A percentile compares a stretch with the other conserved stretches of the same genome.
Evolutionary conservation across 768 basidiomycete species (phyloP).

Genomic region (Heimioporus sp.): DNA sequence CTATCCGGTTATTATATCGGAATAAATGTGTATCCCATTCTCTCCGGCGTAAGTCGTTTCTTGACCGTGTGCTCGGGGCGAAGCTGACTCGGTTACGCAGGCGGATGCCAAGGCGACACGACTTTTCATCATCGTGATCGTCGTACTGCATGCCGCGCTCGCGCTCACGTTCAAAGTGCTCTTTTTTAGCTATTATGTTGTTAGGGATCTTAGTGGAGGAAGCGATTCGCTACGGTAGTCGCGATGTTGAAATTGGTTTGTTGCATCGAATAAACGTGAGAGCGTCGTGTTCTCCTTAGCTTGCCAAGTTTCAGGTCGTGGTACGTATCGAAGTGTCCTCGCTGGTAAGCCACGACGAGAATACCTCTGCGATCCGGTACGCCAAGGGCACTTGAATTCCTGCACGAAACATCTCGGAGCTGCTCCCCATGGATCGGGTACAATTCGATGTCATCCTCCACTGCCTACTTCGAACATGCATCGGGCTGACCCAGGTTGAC

Average conservation of each 20-base stretch:
- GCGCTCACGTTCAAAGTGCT: constrained; percentile 79
- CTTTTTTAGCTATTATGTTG: constrained; percentile 62
- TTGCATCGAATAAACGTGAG: not conserved
- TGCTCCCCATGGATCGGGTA: constrained; percentile 41
- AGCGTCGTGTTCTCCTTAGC: too few species aligned
- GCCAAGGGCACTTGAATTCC: not conserved
- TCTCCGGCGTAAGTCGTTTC: constrained; percentile 63
- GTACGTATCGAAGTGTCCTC: too few species aligned
- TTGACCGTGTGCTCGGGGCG: not conserved
- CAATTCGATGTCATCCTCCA: constrained; percentile 59
- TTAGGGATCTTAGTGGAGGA: constrained; percentile 35
- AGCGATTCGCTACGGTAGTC: constrained; percentile 20
- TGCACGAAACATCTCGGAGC: constrained; percentile 8
- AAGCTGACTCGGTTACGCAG: constrained; percentile 34
- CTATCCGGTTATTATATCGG: constrained; percentile 88
- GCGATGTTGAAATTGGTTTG: not conserved
- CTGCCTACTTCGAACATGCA: constrained; percentile 47
- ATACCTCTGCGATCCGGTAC: too few species aligned
- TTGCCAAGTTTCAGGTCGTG: too few species aligned
- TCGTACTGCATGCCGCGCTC: constrained; percentile 70
- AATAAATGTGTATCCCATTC: constrained; percentile 85
- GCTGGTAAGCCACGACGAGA: too few species aligned
- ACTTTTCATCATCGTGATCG: constrained; percentile 75
- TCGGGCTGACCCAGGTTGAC: constrained; percentile 40
- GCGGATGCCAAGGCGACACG: constrained; percentile 87